Conservation (phyloP, 164 flowering plant species). For the Berberis vulgaris region DNA sequence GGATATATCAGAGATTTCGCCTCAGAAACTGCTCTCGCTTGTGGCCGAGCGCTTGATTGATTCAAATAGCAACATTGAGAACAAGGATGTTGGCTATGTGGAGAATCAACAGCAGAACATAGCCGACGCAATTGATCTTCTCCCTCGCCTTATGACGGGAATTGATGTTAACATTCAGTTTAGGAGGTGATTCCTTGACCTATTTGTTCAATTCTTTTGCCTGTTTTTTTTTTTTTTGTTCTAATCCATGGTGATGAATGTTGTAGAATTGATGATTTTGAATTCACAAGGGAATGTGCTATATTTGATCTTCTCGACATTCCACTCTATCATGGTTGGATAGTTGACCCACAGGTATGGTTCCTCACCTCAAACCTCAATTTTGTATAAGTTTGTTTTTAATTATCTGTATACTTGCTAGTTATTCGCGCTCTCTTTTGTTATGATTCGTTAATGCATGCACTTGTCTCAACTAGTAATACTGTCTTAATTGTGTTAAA, state of each 20-base stretch:
- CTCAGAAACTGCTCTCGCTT: constrained; percentile 73
- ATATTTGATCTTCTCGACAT: constrained; percentile 94
- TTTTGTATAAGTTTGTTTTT: neutral
- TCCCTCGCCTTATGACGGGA: constrained; percentile 86
- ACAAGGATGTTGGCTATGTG: constrained; percentile 72
- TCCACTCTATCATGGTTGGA: constrained; percentile 97
- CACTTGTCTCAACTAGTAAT: neutral
- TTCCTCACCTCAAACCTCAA: neutral
- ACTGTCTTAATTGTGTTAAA: neutral
- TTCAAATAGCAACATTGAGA: constrained; percentile 72
- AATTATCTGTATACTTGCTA: too few relatives aligned
- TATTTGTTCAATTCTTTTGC: neutral
- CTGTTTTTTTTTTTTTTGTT: neutral
- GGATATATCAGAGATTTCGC: constrained; percentile 63
- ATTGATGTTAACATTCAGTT: constrained; percentile 91
- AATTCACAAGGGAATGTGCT: constrained; percentile 85
- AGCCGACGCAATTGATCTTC: constrained; percentile 82
- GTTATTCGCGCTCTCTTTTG: too few relatives aligned
- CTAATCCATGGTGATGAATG: neutral
- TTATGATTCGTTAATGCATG: neutral
- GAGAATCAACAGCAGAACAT: constrained; percentile 88
- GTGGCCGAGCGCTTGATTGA: constrained; percentile 83
- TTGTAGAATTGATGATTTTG: constrained; percentile 89
- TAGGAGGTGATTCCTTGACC: constrained; percentile 9
- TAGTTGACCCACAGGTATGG: constrained; percentile 92